Conservation (phyloP, 2,329 filamentous ascomycete species). For the Cordyceps tenuipes region DNA sequence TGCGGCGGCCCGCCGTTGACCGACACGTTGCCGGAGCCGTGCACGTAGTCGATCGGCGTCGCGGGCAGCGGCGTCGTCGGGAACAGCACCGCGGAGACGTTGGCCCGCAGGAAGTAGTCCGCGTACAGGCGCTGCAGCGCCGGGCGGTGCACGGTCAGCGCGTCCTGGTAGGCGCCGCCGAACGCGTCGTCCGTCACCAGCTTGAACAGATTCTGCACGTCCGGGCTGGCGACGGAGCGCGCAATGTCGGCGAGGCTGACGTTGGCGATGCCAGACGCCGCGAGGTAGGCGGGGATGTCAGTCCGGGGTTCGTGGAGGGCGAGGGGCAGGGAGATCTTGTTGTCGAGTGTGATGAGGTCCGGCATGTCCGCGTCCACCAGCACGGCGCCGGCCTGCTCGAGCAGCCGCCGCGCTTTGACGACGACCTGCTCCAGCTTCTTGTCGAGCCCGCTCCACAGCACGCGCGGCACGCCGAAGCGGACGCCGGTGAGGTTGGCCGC, state of each 20-base stretch:
- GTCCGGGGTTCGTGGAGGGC: slow-evolving; percentile 11
- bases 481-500: slow-evolving; percentile 5
- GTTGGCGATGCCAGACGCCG: slow-evolving; percentile 2
- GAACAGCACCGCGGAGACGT: slow-evolving; percentile 14
- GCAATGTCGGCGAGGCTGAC: slow-evolving; percentile 9
- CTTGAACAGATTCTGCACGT: slow-evolving; percentile 8
- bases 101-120: slow-evolving; percentile 10
- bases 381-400: slow-evolving; percentile 12
- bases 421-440: slow-evolving; percentile 9
- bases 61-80: slow-evolving; percentile 15
- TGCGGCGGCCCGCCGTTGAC: slow-evolving; percentile 15
- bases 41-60: slow-evolving; percentile 10
- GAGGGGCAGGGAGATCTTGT: slow-evolving; percentile 7
- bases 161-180: slow-evolving; percentile 8
- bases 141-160: slow-evolving; percentile 13
- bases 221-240: slow-evolving; percentile 11
- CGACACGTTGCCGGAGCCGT: slow-evolving; percentile 14
- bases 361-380: slow-evolving; percentile 14
- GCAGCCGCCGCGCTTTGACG: not conserved
- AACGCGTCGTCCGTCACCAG: slow-evolving; percentile 4
- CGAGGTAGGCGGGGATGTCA: slow-evolving; percentile 13
- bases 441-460: slow-evolving; percentile 14
- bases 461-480: slow-evolving; percentile 13
- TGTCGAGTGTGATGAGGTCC: slow-evolving; percentile 10
- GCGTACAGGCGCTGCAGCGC: slow-evolving; percentile 14